phyloP scores from a whole-genome alignment of 2,329 filamentous ascomycete genomes.

The Aspergillus japonicus region DNA sequence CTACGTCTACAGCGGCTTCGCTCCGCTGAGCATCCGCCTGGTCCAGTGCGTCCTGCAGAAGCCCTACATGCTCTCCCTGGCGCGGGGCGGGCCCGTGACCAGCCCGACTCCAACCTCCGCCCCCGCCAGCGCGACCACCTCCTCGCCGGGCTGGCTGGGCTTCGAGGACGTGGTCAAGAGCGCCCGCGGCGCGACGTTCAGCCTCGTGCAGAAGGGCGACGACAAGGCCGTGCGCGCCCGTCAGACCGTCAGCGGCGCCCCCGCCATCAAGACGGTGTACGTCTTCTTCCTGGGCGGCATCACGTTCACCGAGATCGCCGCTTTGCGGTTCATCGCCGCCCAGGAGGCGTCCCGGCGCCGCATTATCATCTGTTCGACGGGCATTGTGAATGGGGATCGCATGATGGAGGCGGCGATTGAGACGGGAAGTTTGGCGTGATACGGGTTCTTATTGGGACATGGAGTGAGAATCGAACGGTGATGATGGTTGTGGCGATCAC shows the following conservation, averaged over 20 bases:
- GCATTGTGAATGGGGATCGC: constrained; percentile 81
- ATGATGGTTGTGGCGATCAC: too few relatives aligned
- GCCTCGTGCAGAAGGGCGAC: constrained; percentile 86
- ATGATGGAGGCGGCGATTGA: constrained; percentile 87
- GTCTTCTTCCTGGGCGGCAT: constrained; percentile 98
- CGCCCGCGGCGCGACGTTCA: constrained; percentile 83
- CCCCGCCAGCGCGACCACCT: constrained; percentile 49
- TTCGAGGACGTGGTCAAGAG: constrained; percentile 92
- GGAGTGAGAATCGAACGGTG: too few relatives aligned
- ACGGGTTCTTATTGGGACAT: too few relatives aligned
- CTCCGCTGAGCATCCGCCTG: constrained; percentile 84
- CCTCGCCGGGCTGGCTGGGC: constrained; percentile 80
- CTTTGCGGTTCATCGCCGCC: constrained; percentile 82
- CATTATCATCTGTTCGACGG: constrained; percentile 89
- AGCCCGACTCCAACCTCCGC: constrained; percentile 43
- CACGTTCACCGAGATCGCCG: constrained; percentile 93
- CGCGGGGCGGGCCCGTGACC: constrained; percentile 60
- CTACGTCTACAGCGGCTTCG: constrained; percentile 98
- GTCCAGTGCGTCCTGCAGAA: constrained; percentile 94
- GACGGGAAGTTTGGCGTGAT: constrained; percentile 58
- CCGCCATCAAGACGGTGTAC: constrained; percentile 79
- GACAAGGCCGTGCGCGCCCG: constrained; percentile 88
- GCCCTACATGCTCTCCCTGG: constrained; percentile 71
- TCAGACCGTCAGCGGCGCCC: constrained; percentile 73
- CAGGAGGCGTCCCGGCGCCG: constrained; percentile 78